Conservation (phyloP, 2,329 filamentous ascomycete species). For the Ophiognomonia clavigignenti-juglandacearum region DNA sequence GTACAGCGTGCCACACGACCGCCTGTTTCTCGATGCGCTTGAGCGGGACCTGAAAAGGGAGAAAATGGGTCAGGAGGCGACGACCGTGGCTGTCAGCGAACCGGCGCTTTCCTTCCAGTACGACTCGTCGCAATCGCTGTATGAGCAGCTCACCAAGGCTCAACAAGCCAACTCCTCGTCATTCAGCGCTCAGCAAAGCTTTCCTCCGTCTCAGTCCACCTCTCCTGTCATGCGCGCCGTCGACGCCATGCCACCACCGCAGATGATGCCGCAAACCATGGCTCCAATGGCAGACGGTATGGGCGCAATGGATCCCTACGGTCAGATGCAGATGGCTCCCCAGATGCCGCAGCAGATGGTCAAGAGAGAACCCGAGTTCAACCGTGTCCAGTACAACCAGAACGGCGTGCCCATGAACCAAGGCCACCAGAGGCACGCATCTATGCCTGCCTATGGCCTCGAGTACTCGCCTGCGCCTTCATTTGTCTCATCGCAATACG, state of each 20-base stretch:
- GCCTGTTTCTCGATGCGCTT: slow-evolving; percentile 92
- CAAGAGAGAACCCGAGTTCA: slow-evolving; percentile 85
- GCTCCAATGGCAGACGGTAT: slow-evolving; percentile 57
- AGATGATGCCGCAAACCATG: slow-evolving; percentile 51
- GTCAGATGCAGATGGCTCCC: slow-evolving; percentile 65
- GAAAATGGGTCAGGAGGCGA: slow-evolving; percentile 99
- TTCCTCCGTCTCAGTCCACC: slow-evolving; percentile 71
- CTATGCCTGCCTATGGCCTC: slow-evolving; percentile 92
- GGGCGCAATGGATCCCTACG: slow-evolving; percentile 69
- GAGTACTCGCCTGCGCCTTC: slow-evolving; percentile 98
- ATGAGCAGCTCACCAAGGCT: slow-evolving; percentile 98
- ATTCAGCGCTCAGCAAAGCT: slow-evolving; percentile 76
- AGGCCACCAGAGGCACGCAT: slow-evolving; percentile 86
- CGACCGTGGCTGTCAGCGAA: slow-evolving; percentile 93
- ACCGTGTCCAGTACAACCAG: slow-evolving; percentile 81
- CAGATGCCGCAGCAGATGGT: slow-evolving; percentile 67
- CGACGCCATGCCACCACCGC: slow-evolving; percentile 81
- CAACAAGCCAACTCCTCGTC: slow-evolving; percentile 98
- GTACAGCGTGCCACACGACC: slow-evolving; percentile 98
- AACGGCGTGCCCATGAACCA: slow-evolving; percentile 82
- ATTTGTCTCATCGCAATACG: slow-evolving; percentile 97
- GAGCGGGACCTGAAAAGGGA: slow-evolving; percentile 97
- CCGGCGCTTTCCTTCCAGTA: slow-evolving; percentile 98
- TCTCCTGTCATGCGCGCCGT: slow-evolving; percentile 87
- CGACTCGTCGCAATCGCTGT: slow-evolving; percentile 97